Evolutionary conservation across 179 eudicot genomes (phyloP).

Genomic region (Spinacia oleracea): DNA sequence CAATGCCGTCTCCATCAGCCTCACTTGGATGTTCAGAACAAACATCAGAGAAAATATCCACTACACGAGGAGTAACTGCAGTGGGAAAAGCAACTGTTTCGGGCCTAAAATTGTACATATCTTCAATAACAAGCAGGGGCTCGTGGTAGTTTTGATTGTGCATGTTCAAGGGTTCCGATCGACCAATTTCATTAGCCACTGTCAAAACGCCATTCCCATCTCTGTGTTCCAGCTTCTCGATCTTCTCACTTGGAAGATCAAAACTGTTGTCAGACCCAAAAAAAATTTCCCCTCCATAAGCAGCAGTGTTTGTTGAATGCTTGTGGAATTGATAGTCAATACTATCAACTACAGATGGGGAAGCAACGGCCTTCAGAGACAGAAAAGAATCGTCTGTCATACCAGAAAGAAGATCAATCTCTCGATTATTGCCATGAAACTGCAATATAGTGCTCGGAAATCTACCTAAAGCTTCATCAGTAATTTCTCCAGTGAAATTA

Average conservation of each 20-base stretch:
- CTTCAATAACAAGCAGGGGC: conserved; percentile 58
- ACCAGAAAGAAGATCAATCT: conserved; percentile 46
- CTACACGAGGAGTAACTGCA: conserved; percentile 35
- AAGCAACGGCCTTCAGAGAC: conserved; percentile 32
- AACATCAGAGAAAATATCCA: conserved; percentile 37
- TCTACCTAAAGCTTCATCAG: conserved; percentile 28
- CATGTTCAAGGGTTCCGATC: conserved; percentile 30
- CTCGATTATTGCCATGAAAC: conserved; percentile 36
- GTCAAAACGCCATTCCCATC: conserved; percentile 24
- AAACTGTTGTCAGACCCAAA: conserved; percentile 39
- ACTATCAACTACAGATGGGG: conserved; percentile 27
- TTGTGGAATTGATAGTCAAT: conserved; percentile 20
- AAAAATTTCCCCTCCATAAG: conserved; percentile 39
- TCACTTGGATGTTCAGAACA: conserved; percentile 34
- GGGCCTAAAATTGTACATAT: conserved; percentile 42
- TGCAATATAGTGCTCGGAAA: conserved; percentile 19
- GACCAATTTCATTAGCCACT: conserved; percentile 23
- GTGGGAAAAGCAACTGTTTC: conserved; percentile 40
- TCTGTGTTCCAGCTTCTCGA: conserved; percentile 26
- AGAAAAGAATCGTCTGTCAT: conserved; percentile 31
- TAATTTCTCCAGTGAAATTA: conserved; percentile 15
- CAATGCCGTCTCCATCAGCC: conserved; percentile 40
- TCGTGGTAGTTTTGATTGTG: conserved; percentile 29
- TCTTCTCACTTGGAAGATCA: conserved; percentile 33
- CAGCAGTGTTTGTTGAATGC: conserved; percentile 27